These are phyloP conservation scores for Lipomyces orientalis DNA, from an alignment of 805 yeast species.

Conservation along the genomic window DNA sequence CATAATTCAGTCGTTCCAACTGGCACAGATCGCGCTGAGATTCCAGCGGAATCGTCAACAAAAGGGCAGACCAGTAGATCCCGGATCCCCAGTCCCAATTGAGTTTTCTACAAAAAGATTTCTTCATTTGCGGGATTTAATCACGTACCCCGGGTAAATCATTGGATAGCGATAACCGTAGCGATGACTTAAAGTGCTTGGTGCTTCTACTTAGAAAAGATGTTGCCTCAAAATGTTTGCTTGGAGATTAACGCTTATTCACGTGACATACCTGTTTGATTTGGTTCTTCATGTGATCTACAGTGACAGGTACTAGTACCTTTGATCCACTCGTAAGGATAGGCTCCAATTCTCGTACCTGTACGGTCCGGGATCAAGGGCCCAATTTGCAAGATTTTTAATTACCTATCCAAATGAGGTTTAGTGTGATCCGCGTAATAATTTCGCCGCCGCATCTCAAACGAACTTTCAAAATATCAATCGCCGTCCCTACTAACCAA, in stretches of 20 bases:
- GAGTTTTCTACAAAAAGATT: too few relatives aligned
- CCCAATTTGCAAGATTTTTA: not conserved
- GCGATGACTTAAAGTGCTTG: not conserved
- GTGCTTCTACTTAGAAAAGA: not conserved
- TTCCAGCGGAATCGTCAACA: too few relatives aligned
- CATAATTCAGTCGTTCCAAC: too few relatives aligned
- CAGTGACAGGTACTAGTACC: slow-evolving; percentile 1
- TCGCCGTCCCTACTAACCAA: not conserved
- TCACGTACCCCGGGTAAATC: not conserved
- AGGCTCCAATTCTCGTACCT: not conserved
- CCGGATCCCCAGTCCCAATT: too few relatives aligned
- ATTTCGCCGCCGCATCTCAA: not conserved
- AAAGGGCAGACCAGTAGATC: too few relatives aligned
- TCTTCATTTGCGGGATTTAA: too few relatives aligned
- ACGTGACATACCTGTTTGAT: too few relatives aligned
- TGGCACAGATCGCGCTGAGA: too few relatives aligned
- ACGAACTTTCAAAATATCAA: not conserved
- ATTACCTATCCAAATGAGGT: not conserved
- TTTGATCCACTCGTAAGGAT: not conserved
- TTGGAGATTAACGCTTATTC: too few relatives aligned
- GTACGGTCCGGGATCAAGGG: not conserved
- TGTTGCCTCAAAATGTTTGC: not conserved
- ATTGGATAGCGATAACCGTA: not conserved
- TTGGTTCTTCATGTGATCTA: not conserved
- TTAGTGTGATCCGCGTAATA: not conserved